Conservation (phyloP, 176 grass and related monocot species). For the Hyparrhenia diplandra region DNA sequence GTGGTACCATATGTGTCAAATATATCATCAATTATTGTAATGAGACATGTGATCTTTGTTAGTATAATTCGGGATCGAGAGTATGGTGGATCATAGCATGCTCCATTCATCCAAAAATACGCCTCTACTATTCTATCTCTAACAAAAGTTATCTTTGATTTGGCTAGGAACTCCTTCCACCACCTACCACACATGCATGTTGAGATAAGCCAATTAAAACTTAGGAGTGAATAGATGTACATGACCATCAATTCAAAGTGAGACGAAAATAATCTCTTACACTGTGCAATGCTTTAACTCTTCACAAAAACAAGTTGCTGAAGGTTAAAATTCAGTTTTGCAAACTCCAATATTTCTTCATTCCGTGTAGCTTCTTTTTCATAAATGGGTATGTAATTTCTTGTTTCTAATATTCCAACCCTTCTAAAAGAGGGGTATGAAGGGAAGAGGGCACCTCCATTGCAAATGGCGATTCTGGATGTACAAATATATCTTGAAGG, state of each 20-base stretch:
- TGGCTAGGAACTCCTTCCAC: constrained; percentile 23
- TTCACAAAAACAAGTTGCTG: constrained; percentile 25
- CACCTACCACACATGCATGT: constrained; percentile 8
- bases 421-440: constrained; percentile 10
- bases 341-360: constrained; percentile 28
- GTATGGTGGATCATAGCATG: constrained; percentile 33
- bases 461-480: not conserved
- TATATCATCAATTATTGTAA: constrained; percentile 40
- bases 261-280: constrained; percentile 20
- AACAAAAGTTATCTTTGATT: constrained; percentile 37
- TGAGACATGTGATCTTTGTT: constrained; percentile 16
- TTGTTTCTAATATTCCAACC: constrained; percentile 29
- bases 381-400: constrained; percentile 36
- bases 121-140: constrained; percentile 43
- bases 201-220: not conserved
- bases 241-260: not conserved
- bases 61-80: constrained; percentile 24
- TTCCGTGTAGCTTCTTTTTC: constrained; percentile 19
- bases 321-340: constrained; percentile 47
- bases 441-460: constrained; percentile 9
- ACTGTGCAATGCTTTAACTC: constrained; percentile 24
- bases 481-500: constrained; percentile 3
- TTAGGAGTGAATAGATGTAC: not conserved
- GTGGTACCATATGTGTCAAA: constrained; percentile 43
- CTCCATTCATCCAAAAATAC: constrained; percentile 46